Base-by-base conservation (phyloP, 2,329 filamentous ascomycete genomes). In the Diaporthe longicolla region DNA sequence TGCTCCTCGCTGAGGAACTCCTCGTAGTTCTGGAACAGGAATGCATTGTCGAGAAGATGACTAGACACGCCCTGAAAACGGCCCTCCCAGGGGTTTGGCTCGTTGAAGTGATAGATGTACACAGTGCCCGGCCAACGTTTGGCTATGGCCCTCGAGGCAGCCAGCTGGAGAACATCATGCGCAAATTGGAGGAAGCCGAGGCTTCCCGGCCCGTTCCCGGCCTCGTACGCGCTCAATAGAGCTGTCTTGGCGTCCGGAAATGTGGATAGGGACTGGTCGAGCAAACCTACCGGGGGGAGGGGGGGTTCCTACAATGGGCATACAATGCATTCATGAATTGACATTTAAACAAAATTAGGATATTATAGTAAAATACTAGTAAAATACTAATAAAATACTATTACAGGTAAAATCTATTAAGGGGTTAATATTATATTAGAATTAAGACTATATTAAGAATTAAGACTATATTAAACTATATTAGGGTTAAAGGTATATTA, bases 21-120 rank as follows among this genome's bases (percentile, higher is more conserved):
- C 13, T 82, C 83, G 77, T 82, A 86, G 55, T 87, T 88, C 77
- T 87, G 85, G 72, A 86, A 85, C 17, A 88, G 76, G 59, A 83
- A 86, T 0, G 82, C 82, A 17, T 85, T 77, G 45, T 88, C 86
- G 1, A 87, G 80, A n/a, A 87, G 83, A 75, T 88, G 86, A 1
- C 79, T 82, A 0, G 84, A 79, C 32, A 79, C 76, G 1, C 83
- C 84, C 73, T 85, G 82, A 78, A 77, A 84, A 1, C 79, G 79
- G 0, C 86, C 86, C 0, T 84, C 81, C 84, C 84, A 88, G 0
- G 85, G 84, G 73, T 87, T 88, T 0, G 80, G 80, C 72, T 87
- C 85, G 72, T 87, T 86, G 81, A 87, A 87, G 59, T 84, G 81
- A 75, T 73, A 71, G 11, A 78, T 40, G 29, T 54, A 77, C 9